Conservation (phyloP, 2,329 filamentous ascomycete species). For the Colletotrichum sojae region DNA sequence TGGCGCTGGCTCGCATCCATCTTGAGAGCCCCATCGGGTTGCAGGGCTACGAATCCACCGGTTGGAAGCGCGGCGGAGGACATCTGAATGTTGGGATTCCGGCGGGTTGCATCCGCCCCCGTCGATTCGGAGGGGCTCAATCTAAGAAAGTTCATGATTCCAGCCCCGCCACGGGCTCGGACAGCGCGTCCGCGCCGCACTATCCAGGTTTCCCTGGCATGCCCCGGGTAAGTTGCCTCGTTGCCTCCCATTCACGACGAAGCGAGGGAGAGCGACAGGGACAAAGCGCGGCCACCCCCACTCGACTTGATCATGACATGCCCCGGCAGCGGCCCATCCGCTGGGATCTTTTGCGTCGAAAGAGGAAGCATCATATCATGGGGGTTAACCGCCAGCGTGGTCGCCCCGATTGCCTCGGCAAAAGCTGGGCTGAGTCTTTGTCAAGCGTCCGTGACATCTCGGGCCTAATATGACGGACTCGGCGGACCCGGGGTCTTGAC, state of each 20-base stretch:
- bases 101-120: conserved; percentile 20
- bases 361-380: conserved; percentile 16
- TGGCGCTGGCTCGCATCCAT: conserved; percentile 16
- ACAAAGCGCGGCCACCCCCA: conserved; percentile 12
- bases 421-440: conserved; percentile 5
- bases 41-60: conserved; percentile 21
- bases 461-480: conserved; percentile 9
- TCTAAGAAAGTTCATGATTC: conserved; percentile 35
- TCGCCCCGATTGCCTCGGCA: conserved; percentile 6
- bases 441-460: conserved; percentile 12
- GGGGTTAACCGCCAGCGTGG: conserved; percentile 12
- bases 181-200: conserved; percentile 29
- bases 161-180: conserved; percentile 33
- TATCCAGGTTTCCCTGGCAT: conserved; percentile 18
- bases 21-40: conserved; percentile 10
- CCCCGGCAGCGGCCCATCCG: conserved; percentile 12
- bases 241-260: conserved; percentile 2
- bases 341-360: conserved; percentile 7
- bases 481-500: not conserved
- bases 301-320: conserved; percentile 6
- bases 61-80: conserved; percentile 11
- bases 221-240: not conserved
- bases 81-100: conserved; percentile 15
- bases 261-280: not conserved
- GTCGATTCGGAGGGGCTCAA: conserved; percentile 30